These are phyloP conservation scores for Ceratobasidium theobromae DNA, from an alignment of 1,284 basidiomycete genomes.

Conservation along the genomic window DNA sequence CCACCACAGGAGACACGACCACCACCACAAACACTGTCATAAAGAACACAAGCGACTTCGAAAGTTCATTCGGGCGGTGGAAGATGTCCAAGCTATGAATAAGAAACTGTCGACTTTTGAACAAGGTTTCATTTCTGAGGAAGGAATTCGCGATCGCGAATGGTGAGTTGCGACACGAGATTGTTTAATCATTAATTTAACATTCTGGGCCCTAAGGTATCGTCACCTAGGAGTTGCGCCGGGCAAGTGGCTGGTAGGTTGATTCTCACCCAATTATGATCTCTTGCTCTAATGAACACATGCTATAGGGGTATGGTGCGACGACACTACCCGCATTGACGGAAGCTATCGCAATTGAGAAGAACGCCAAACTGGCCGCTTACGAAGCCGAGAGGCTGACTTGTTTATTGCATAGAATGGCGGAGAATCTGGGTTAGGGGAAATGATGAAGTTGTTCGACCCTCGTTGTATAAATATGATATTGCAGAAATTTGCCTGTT, in stretches of 20 bases:
- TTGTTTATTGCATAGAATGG: conserved; percentile 56
- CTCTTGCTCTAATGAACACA: conserved; percentile 1
- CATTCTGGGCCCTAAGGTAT: background rate
- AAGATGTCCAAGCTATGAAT: conserved; percentile 67
- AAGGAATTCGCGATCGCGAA: conserved; percentile 69
- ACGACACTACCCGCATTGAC: conserved; percentile 82
- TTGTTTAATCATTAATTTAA: background rate
- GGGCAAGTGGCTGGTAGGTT: conserved; percentile 13
- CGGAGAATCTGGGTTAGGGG: conserved; percentile 45
- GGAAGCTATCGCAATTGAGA: conserved; percentile 74
- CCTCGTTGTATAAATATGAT: too few relatives aligned
- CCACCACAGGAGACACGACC: conserved; percentile 26
- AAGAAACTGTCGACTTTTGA: conserved; percentile 75
- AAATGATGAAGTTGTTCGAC: too few relatives aligned
- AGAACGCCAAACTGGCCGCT: conserved; percentile 60
- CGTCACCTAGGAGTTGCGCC: conserved; percentile 17
- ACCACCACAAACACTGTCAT: conserved; percentile 27
- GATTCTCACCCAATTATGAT: conserved; percentile 39
- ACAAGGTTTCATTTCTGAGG: conserved; percentile 77
- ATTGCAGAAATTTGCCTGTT: too few relatives aligned
- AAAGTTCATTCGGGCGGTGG: conserved; percentile 48
- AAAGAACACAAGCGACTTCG: conserved; percentile 31
- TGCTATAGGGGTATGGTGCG: conserved; percentile 72
- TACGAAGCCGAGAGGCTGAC: conserved; percentile 66
- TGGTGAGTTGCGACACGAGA: conserved; percentile 29